These are phyloP conservation scores for Magnolia kwangsiensis DNA, from an alignment of 164 flowering plant genomes.

Conservation along the genomic window DNA sequence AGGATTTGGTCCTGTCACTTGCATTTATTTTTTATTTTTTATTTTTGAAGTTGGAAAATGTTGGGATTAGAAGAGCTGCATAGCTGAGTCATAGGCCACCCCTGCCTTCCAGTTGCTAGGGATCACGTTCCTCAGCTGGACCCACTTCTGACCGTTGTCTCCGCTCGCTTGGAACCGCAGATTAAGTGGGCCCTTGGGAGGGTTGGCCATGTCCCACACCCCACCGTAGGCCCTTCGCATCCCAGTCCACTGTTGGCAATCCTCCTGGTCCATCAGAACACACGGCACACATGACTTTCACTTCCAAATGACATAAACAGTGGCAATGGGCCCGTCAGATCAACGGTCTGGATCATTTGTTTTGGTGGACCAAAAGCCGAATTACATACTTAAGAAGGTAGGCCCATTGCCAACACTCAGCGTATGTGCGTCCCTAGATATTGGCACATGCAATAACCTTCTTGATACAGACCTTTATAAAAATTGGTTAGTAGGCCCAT, in stretches of 20 bases:
- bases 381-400: no score
- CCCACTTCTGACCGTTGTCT: constrained; percentile 39
- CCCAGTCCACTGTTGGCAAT: constrained; percentile 56
- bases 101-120: constrained; percentile 75
- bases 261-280: constrained; percentile 39
- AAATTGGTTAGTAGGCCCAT: not conserved
- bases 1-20: no score
- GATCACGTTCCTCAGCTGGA: constrained; percentile 38
- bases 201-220: constrained; percentile 40
- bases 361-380: not conserved
- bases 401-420: no score
- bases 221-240: constrained; percentile 69
- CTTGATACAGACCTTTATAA: not conserved
- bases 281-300: not conserved
- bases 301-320: not conserved
- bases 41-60: no score
- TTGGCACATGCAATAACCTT: not conserved
- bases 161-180: constrained; percentile 55
- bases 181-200: constrained; percentile 36
- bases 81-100: constrained; percentile 47
- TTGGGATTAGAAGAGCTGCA: constrained; percentile 39
- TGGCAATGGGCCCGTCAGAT: not conserved
- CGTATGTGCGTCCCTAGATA: not conserved
- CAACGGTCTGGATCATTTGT: no score
- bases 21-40: no score